Base-by-base conservation (phyloP, 2,329 filamentous ascomycete species). In the Penicillium sp. region DNA sequence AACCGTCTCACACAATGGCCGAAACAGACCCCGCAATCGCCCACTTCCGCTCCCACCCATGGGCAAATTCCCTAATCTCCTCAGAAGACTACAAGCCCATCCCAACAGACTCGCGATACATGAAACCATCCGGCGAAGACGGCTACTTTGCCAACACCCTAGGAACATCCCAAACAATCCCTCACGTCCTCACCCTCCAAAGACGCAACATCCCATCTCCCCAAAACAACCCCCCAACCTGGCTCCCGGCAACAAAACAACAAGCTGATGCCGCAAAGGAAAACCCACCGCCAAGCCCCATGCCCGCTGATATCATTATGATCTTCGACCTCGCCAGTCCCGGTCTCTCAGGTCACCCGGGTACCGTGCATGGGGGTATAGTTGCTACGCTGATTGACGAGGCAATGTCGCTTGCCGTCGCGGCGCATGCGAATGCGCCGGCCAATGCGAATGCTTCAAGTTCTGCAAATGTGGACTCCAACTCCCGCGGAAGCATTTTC, bases 361-460 rank as follows among this genome's bases (percentile, higher is more conserved):
- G 56, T 4, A 72, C 71, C 1, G 71, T 70, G 18, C 76, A 78
- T 47, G 76, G 76, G 3, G 76, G 75, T 14, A 61, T 77, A 29
- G 58, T 75, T 11, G 71, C 73, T 24, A 73, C 73, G 4, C 53
- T 77, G 19, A 67, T 79, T 21, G 77, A 79, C 52, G 77, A 79
- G 62, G 68, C 72, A 21, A 77, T 78, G 73, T 76, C 74, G 1
- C 55, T 75, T 13, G 69, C 70, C 11, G 67, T 76, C 24, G 67
- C 70, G 50, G 55, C 69, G 23, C 71, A 72, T 60, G 56, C 66
- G 26, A 14, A 26, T 16, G 18, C 23, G 5, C 7, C 37, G 2
- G 23, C 13, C 2, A 23, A 28, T 2, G 31, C 24, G 10, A 5
- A 5, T 28, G 24, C 24, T 28, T 28, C 24, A 10, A 28, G 24